These are phyloP conservation scores for Tetradesmus lagerheimii DNA, from an alignment of 139 green algal genomes.

Conservation along the genomic window DNA sequence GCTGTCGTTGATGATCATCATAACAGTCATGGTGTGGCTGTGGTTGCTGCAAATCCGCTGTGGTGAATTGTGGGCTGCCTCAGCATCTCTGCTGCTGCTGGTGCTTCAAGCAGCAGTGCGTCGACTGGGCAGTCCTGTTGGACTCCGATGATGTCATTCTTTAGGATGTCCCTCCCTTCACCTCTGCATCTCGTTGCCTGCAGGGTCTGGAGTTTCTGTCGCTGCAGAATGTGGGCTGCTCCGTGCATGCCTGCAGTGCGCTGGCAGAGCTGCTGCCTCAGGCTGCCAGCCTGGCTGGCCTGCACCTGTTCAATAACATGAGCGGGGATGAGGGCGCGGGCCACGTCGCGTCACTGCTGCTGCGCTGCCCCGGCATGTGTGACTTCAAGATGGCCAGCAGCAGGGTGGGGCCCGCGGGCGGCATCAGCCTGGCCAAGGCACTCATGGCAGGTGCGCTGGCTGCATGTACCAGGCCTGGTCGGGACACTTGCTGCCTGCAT, in stretches of 20 bases:
- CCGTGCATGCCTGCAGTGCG: constrained; percentile 86
- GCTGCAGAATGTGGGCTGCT: constrained; percentile 92
- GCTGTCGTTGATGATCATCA: no score
- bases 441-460: constrained; percentile 60
- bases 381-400: constrained; percentile 91
- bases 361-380: constrained; percentile 76
- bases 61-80: not conserved
- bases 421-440: constrained; percentile 72
- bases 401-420: constrained; percentile 81
- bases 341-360: constrained; percentile 77
- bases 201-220: constrained; percentile 66
- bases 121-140: no score
- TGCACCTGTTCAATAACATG: constrained; percentile 99
- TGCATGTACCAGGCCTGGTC: no score
- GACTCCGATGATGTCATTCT: no score
- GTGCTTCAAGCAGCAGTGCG: no score
- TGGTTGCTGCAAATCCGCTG: not conserved
- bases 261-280: constrained; percentile 80
- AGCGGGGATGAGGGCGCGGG: constrained; percentile 82
- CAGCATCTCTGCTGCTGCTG: not conserved
- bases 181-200: no score
- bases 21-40: not conserved
- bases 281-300: constrained; percentile 51
- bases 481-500: no score
- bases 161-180: no score